Evolutionary conservation across 2,329 filamentous ascomycete species (phyloP).

Genomic region (Pyrenophora teres): DNA sequence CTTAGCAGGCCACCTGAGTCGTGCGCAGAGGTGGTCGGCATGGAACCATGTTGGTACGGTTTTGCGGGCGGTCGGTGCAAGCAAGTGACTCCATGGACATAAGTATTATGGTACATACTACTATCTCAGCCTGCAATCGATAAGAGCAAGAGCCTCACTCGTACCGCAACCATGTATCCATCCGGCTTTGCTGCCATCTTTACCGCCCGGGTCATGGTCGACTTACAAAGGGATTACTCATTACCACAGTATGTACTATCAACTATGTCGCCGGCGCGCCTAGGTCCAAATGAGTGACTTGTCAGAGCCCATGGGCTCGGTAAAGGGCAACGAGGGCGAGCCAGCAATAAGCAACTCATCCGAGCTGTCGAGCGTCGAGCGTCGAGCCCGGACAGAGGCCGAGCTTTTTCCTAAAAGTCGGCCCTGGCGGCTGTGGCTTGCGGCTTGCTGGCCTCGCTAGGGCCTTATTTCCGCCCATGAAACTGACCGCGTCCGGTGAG

Average conservation of each 20-base stretch:
- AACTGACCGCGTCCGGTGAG: constrained; percentile 20
- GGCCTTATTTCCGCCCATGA: constrained; percentile 29
- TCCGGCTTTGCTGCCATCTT: too few species aligned
- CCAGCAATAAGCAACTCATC: constrained; percentile 24
- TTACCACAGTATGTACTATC: too few species aligned
- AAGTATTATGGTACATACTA: too few species aligned
- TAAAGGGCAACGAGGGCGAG: constrained; percentile 11
- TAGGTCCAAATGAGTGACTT: constrained; percentile 5
- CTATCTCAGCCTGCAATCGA: constrained; percentile 30
- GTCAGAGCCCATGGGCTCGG: constrained; percentile 16
- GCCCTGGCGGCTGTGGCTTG: constrained; percentile 29
- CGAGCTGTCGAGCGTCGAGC: too few species aligned
- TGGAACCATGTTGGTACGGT: background rate
- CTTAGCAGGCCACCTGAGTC: constrained; percentile 26
- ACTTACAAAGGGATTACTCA: too few species aligned
- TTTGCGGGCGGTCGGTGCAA: too few species aligned
- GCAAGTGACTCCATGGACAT: too few species aligned
- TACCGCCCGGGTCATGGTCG: too few species aligned
- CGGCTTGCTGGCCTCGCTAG: constrained; percentile 3
- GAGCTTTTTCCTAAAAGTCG: constrained; percentile 6
- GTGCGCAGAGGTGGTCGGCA: constrained; percentile 7
- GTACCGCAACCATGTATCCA: background rate
- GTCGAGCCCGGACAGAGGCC: constrained; percentile 21
- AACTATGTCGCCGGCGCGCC: too few species aligned
- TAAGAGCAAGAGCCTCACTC: constrained; percentile 23